Evolutionary conservation across 2,329 filamentous ascomycete genomes (phyloP), one percentile per base, ranked within the genome.

Genomic region (Penicillium palitans): DNA sequence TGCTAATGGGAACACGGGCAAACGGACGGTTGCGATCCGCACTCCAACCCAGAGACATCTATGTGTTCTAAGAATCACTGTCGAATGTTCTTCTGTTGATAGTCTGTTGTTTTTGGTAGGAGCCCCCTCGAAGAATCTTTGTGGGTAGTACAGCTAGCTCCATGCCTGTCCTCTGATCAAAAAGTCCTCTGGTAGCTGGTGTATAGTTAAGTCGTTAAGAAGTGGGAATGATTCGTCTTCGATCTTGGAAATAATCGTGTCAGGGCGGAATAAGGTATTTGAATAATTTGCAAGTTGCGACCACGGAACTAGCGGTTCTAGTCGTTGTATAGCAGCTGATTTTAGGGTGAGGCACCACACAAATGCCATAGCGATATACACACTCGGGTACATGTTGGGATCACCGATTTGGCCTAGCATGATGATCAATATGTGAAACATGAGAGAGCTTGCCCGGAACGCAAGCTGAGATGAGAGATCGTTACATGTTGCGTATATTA

Each of bases 181-280:
- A 61, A 83, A 86, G 61, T 88, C 85, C 61, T 88, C 85, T 0
- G 83, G 80, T 1, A 87, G 66, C 52, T 84, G 83, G 10, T 76
- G 66, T 6, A 70, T 72, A 21, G 76, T 72, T 2, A 63, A 72
- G 53, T 75, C 70, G n/a, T 77, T 19, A 19, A 19, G 64, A 35
- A 64, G 57, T 19, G 81, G 79, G 60, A 85, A 83, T 0, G 68
- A 57, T 39, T 70, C 56, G 58, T 67, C 59, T 60, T 77, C 75
- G 62, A 76, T 76, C 62, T 63, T 71, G 35, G 58, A 62, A 61
- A 70, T 72, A 56, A 69, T 68, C 1, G 70, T 67, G 15, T 76
- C 73, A 27, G 70, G 74, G n/a, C 73, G 77, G 27, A 79, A 69
- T 21, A 87, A 72, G 17, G 76, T 78, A 70, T 85, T 87, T 7